Evolutionary conservation across 164 flowering plant species (phyloP).

Genomic region (Cinnamomum micranthum): DNA sequence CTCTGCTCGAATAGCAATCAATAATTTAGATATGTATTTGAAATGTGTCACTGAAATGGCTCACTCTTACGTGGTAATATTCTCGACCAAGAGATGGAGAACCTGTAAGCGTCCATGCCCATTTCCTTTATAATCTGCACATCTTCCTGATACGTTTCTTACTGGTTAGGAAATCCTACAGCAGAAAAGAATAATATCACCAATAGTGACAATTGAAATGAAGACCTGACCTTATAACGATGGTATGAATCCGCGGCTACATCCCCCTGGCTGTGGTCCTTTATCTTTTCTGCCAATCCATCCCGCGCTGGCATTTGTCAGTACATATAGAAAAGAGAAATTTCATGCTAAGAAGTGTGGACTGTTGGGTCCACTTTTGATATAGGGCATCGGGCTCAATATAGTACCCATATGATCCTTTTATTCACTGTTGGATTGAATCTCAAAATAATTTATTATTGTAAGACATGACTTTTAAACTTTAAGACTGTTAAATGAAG

Average conservation of each 20-base stretch:
- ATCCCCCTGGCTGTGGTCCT: conserved; percentile 29
- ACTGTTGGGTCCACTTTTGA: too few species aligned
- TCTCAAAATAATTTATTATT: too few species aligned
- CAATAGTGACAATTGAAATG: background rate
- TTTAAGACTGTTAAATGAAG: too few species aligned
- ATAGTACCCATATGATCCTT: too few species aligned
- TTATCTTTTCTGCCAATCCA: conserved; percentile 27
- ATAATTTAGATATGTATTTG: too few species aligned
- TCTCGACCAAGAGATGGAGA: conserved; percentile 81
- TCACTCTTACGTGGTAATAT: conserved; percentile 44
- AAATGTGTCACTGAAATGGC: too few species aligned
- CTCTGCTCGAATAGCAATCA: background rate
- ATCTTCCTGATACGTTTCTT: conserved; percentile 45
- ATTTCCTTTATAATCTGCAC: conserved; percentile 47
- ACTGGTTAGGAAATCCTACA: too few species aligned
- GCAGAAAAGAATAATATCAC: background rate
- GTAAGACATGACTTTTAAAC: too few species aligned
- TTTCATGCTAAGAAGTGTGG: too few species aligned
- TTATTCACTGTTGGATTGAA: too few species aligned
- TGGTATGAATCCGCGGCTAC: conserved; percentile 36
- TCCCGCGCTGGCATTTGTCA: background rate
- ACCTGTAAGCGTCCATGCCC: conserved; percentile 56
- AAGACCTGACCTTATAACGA: conserved; percentile 31
- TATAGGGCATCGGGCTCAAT: too few species aligned
- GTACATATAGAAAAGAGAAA: background rate